Base-by-base conservation (phyloP, 2,329 filamentous ascomycete species). In the Apiospora sp. region DNA sequence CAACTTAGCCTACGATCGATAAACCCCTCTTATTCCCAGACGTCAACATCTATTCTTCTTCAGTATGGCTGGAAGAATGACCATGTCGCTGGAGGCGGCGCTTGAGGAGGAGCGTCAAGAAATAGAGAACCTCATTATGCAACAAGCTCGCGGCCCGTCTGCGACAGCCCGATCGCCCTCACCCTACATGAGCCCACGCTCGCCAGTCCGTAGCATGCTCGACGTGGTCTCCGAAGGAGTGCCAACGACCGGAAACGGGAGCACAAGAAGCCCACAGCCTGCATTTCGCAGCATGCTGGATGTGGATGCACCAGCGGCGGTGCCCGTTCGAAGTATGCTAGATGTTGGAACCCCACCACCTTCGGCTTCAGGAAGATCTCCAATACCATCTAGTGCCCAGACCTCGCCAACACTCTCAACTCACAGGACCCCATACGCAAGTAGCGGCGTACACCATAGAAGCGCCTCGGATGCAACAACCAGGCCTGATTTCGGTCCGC, bases 161-260 rank as follows among this genome's bases (percentile, higher is more conserved):
- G 73, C 77, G 16, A 73, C 73, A 6, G 82, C 73, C 61, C 84
- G 87, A 76, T 87, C 87, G 58, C 83, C 86, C 61, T 89, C 91
- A 75, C 87, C 90, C 73, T 87, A 87, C 82, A 81, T 83, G 41
- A 87, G 84, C 71, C 89, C 91, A 67, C 88, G 87, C 71, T 93
- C 92, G 34, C 91, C 92, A 14, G 88, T 93, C 71, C 88, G 92
- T 76, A 93, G 90, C 81, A 90, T 93, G 88, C 85, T 92, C 24
- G 89, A 91, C 79, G 85, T 91, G 77, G 85, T 87, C 78, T 85
- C 88, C 72, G 86, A 84, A 71, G 72, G 77, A 24, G 71, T 73
- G 41, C 61, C 75, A 68, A 78, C 75, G 70, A 76, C 73, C 67
- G 75, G 67, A 10, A 68, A 75, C 71, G 71, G 77, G 61, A 73